Percentiles rank a stretch among this genome's conserved stretches.
These are phyloP conservation scores for Eucalyptus caleyi DNA, from an alignment of 345 rosid species.

Conservation along the genomic window DNA sequence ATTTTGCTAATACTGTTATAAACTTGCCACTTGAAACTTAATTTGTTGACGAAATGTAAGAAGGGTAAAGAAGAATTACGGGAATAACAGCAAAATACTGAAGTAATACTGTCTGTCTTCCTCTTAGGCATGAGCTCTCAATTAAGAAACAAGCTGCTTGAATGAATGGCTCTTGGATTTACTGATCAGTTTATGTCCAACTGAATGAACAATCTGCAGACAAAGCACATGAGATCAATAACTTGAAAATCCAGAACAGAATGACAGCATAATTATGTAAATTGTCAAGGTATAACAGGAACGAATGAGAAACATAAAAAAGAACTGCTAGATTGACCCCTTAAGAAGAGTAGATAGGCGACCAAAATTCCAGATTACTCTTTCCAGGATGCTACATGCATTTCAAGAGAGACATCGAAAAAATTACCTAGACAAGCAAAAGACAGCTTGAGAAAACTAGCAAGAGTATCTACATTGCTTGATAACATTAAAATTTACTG, in stretches of 20 bases:
- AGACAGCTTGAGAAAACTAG: neutral
- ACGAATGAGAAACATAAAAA: neutral
- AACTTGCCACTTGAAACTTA: neutral
- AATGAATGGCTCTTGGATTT: neutral
- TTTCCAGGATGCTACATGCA: neutral
- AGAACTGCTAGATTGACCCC: neutral
- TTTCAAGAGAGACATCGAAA: neutral
- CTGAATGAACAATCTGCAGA: conserved; percentile 29
- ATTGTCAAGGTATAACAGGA: neutral
- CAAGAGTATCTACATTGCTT: neutral
- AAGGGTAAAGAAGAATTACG: neutral
- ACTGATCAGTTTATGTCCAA: conserved; percentile 25
- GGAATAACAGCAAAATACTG: neutral
- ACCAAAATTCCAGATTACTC: neutral
- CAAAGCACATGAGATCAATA: neutral
- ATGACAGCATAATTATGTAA: neutral
- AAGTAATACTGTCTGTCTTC: neutral
- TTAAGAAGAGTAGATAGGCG: neutral
- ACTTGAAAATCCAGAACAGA: neutral
- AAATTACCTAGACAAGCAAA: neutral
- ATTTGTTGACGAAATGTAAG: neutral
- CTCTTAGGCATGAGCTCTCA: neutral
- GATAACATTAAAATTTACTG: neutral
- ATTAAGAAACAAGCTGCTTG: neutral
- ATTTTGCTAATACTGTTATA: neutral